Evolutionary conservation across 73 alveolate species (phyloP).

Genomic region (Paramecium tetraurelia): DNA sequence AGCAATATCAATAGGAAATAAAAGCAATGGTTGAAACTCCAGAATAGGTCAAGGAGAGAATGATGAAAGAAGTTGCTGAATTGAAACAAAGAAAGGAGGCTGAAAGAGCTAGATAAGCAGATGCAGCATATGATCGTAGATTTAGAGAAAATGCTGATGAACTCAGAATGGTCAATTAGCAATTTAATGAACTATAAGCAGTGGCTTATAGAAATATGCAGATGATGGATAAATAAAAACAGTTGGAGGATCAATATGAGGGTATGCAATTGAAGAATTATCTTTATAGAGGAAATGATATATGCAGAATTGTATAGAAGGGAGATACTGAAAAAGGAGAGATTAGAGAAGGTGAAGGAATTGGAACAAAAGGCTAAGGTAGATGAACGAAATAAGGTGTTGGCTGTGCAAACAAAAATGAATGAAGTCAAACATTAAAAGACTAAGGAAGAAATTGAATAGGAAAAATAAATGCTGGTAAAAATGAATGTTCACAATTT

Average conservation of each 20-base stretch:
- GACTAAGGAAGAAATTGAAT: slow-evolving; percentile 10
- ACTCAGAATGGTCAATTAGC: slow-evolving; percentile 25
- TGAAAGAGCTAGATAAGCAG: slow-evolving; percentile 29
- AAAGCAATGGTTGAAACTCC: slow-evolving; percentile 57
- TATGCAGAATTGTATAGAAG: slow-evolving; percentile 56
- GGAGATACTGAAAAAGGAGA: slow-evolving; percentile 47
- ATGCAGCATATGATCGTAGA: neutral
- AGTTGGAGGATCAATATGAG: slow-evolving; percentile 46
- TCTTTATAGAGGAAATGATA: slow-evolving; percentile 57
- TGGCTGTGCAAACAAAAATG: neutral
- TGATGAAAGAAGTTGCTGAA: slow-evolving; percentile 43
- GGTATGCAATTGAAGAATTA: neutral
- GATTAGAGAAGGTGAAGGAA: slow-evolving; percentile 34
- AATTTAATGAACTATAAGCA: slow-evolving; percentile 51
- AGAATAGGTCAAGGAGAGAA: slow-evolving; percentile 55
- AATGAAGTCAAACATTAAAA: neutral
- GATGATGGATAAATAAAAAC: slow-evolving; percentile 54
- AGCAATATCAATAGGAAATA: slow-evolving; percentile 46
- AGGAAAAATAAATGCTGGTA: too few relatives aligned
- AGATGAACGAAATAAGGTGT: slow-evolving; percentile 49
- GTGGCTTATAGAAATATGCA: slow-evolving; percentile 45
- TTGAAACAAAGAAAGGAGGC: slow-evolving; percentile 48
- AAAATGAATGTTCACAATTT: too few relatives aligned
- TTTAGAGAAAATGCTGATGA: slow-evolving; percentile 58
- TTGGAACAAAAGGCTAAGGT: neutral